Base-by-base conservation (phyloP, 108 stramenopile genomes). In the Skeletonema grethae region DNA sequence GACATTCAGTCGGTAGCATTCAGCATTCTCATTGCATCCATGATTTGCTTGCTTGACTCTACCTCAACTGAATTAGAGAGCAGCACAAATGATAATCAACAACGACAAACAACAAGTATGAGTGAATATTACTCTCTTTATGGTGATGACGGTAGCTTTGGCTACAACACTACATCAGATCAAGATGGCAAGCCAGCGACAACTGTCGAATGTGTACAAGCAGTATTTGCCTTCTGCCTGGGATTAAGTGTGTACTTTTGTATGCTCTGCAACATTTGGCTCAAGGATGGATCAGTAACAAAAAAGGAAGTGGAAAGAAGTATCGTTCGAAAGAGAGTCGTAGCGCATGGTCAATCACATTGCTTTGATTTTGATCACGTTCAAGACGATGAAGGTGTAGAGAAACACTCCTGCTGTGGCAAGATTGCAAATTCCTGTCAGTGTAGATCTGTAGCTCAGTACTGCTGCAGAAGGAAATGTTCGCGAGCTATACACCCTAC, bases 301-400 rank as follows among this genome's bases (percentile, higher is more conserved):
- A 53, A 53, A 22, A 5, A 24, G 2, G 50, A 53, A 5, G 22
- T 53, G 22, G 20, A 53, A 5, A 22, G 50, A 0, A 53, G 50
- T n/a, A 53, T 53, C 3, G 50, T 53, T 22, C 50, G 22, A 8
- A 53, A 53, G 50, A 22, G 50, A 53, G 50, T 53, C 50, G 6
- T 53, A 7, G 18, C 50, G 22, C 50, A 53, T 53, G 50, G 50
- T 8, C 50, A 53, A 22, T 53, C 50, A 22, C 50, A 53, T 53
- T 22, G 20, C 22, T 53, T 53, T 53, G 50, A 53, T 53, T 53
- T 22, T 53, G 22, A 53, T 24, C 4, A 24, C 2, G 2, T n/a
- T n/a, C 41, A 43, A n/a, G 41, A 43, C 15, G 41, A 43, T 43
- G 41, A 43, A 43, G n/a, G 41, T 15, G 3, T 43, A 3, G n/a